These are phyloP conservation scores for Trichoderma hamatum DNA, from an alignment of 2,329 filamentous ascomycete genomes.

Conservation along the genomic window DNA sequence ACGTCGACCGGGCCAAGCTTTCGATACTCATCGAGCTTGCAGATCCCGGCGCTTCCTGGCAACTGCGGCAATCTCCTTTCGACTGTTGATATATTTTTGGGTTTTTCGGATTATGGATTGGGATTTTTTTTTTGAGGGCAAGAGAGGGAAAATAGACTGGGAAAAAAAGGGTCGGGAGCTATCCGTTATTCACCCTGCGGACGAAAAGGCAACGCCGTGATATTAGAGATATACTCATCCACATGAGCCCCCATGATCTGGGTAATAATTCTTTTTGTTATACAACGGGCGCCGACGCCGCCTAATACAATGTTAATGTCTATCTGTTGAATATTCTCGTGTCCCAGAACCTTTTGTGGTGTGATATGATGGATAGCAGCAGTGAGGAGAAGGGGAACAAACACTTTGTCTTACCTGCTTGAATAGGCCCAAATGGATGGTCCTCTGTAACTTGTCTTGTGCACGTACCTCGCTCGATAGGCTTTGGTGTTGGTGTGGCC, in stretches of 20 bases:
- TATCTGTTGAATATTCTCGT: background rate
- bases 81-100: constrained; percentile 14
- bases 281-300: constrained; percentile 5
- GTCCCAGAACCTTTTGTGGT: background rate
- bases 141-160: constrained; percentile 26
- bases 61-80: constrained; percentile 12
- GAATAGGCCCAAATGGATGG: background rate
- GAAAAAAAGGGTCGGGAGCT: constrained; percentile 26
- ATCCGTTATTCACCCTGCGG: constrained; percentile 23
- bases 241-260: constrained; percentile 27
- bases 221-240: constrained; percentile 27
- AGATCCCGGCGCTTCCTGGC: constrained; percentile 7
- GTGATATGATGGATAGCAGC: background rate
- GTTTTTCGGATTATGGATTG: constrained; percentile 9
- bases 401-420: background rate
- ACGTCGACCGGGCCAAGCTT: constrained; percentile 12
- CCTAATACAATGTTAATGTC: constrained; percentile 20
- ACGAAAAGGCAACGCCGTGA: constrained; percentile 24
- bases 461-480: background rate
- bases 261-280: constrained; percentile 26
- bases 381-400: too few relatives aligned
- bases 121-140: constrained; percentile 6
- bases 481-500: background rate
- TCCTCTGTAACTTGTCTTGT: background rate
- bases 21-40: constrained; percentile 4